Evolutionary conservation across 2,329 filamentous ascomycete genomes (phyloP).

Genomic region (Tolypocladium paradoxum): DNA sequence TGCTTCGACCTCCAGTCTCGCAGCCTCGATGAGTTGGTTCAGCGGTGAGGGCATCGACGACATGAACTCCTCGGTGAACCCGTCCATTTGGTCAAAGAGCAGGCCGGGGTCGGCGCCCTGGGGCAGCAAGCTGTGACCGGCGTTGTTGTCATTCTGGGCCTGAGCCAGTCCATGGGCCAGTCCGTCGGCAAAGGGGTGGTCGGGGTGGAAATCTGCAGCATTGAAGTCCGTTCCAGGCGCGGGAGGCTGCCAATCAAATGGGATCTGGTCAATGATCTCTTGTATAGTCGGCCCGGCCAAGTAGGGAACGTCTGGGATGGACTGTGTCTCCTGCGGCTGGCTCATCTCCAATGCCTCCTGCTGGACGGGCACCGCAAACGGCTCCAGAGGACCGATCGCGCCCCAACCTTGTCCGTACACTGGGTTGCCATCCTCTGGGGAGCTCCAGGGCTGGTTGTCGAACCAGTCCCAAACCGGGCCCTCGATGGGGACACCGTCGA

Average conservation of each 20-base stretch:
- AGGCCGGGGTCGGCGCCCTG: too few species aligned
- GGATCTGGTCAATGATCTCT: neutral
- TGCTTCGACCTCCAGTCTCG: neutral
- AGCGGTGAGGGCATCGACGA: too few species aligned
- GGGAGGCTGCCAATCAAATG: neutral
- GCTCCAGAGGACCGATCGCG: neutral
- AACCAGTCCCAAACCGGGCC: neutral
- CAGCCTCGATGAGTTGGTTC: neutral
- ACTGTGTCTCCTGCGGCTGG: neutral
- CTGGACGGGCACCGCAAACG: neutral
- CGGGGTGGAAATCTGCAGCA: neutral
- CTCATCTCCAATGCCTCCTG: neutral
- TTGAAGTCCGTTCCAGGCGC: neutral
- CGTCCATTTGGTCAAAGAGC: too few species aligned
- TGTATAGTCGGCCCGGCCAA: neutral
- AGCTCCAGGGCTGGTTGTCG: neutral
- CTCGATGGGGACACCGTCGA: neutral
- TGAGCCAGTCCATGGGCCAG: neutral
- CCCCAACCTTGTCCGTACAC: neutral
- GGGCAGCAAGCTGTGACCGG: neutral
- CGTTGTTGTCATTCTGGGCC: neutral
- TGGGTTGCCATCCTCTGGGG: neutral
- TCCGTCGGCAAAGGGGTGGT: neutral
- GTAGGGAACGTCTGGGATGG: neutral
- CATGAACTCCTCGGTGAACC: too few species aligned